Percentiles rank a stretch among this genome's conserved stretches.
Conservation (phyloP, 352 stramenopile genomes). For the Pythium chondricola region DNA sequence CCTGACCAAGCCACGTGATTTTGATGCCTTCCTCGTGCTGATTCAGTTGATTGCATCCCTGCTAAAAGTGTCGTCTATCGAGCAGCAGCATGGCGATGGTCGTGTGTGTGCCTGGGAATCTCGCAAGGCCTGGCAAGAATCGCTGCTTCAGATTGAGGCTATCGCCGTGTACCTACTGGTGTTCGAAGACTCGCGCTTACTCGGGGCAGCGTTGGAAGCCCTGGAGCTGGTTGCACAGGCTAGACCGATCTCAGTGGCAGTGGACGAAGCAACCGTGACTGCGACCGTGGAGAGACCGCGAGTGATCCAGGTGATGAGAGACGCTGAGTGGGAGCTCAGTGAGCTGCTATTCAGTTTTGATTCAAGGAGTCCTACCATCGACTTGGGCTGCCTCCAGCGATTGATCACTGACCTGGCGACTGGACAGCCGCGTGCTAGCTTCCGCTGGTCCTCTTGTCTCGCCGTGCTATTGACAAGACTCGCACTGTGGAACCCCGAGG, state of each 20-base stretch:
- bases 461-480: constrained; percentile 38
- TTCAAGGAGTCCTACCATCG: not conserved
- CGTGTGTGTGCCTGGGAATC: constrained; percentile 26
- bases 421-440: constrained; percentile 24
- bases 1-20: constrained; percentile 19
- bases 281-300: constrained; percentile 15
- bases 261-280: not conserved
- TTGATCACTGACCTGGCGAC: constrained; percentile 9
- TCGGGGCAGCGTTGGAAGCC: constrained; percentile 21
- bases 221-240: constrained; percentile 25
- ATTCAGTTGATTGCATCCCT: constrained; percentile 28
- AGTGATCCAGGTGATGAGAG: constrained; percentile 16
- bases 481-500: constrained; percentile 32
- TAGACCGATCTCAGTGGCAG: not conserved
- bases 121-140: constrained; percentile 27
- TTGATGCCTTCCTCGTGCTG: constrained; percentile 29
- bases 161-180: constrained; percentile 49
- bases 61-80: constrained; percentile 5
- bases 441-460: constrained; percentile 52
- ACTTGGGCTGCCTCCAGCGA: constrained; percentile 10
- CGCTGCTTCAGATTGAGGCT: constrained; percentile 60
- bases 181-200: constrained; percentile 29
- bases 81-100: not conserved
- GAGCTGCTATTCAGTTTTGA: constrained; percentile 19
- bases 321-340: constrained; percentile 16